These are phyloP conservation scores for Camelina hispida DNA, from an alignment of 345 rosid species.

Conservation along the genomic window DNA sequence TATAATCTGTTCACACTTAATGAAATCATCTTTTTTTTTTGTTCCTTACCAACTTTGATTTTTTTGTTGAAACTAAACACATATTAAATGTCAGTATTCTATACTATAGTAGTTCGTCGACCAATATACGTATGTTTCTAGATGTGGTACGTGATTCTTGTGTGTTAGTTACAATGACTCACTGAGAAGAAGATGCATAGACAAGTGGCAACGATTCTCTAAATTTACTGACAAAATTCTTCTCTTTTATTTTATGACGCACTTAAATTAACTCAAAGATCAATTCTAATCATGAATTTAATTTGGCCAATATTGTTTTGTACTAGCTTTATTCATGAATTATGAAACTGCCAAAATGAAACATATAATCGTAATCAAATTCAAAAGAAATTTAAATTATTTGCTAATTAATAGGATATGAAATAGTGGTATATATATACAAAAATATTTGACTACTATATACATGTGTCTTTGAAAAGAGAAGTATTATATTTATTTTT, in stretches of 20 bases:
- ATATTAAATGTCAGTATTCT: not conserved
- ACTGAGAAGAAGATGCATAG: no score
- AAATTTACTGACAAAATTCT: not conserved
- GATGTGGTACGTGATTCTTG: no score
- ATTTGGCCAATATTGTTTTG: not conserved
- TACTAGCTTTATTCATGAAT: not conserved
- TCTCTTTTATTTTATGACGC: constrained; percentile 20
- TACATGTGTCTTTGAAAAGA: not conserved
- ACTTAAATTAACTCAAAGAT: not conserved
- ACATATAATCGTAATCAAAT: not conserved
- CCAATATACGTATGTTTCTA: no score
- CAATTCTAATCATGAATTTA: not conserved
- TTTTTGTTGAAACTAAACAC: not conserved
- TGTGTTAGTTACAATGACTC: no score
- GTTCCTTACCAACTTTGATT: not conserved
- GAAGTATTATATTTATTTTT: not conserved
- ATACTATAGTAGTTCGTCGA: no score
- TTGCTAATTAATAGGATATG: not conserved
- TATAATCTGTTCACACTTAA: not conserved
- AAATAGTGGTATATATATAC: not conserved
- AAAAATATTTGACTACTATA: not conserved
- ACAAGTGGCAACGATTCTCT: no score
- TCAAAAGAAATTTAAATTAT: no score
- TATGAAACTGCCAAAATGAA: not conserved
- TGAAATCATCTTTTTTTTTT: not conserved